Conservation (phyloP, 495 filamentous ascomycete genomes). For the Usnea hakonensis region DNA sequence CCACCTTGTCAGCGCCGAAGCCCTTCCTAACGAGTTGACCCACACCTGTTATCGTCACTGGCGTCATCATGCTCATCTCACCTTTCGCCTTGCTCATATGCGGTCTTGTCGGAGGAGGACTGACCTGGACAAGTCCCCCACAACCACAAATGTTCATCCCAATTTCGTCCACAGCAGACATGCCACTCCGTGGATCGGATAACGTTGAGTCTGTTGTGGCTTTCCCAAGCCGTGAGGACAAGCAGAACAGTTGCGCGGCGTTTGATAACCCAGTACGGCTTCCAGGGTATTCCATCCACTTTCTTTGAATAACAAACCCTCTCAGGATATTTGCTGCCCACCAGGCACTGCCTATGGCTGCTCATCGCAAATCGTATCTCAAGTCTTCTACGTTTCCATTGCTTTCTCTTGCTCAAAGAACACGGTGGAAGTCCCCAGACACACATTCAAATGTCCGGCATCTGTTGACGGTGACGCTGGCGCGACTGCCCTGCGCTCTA, state of each 20-base stretch:
- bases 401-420: conserved; percentile 1
- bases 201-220: too few relatives aligned
- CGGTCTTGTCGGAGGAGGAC: conserved; percentile 1
- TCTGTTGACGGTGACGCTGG: conserved; percentile 35
- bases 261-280: conserved; percentile 8
- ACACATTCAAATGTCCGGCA: conserved; percentile 25
- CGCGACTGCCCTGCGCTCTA: conserved; percentile 29
- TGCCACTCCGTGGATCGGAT: conserved; percentile 2
- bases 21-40: background rate
- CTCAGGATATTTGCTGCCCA: conserved; percentile 16
- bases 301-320: background rate
- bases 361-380: conserved; percentile 8
- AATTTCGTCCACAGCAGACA: background rate
- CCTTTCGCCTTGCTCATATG: conserved; percentile 15
- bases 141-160: background rate
- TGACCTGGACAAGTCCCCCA: background rate
- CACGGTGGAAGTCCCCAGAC: conserved; percentile 1
- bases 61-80: conserved; percentile 16
- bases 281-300: background rate
- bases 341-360: conserved; percentile 3
- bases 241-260: conserved; percentile 6
- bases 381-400: conserved; percentile 12
- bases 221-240: conserved; percentile 1
- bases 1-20: background rate
- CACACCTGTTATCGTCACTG: conserved; percentile 7